Base-by-base conservation (phyloP, 148 eudicot genomes). In the Rhododendron simsii region DNA sequence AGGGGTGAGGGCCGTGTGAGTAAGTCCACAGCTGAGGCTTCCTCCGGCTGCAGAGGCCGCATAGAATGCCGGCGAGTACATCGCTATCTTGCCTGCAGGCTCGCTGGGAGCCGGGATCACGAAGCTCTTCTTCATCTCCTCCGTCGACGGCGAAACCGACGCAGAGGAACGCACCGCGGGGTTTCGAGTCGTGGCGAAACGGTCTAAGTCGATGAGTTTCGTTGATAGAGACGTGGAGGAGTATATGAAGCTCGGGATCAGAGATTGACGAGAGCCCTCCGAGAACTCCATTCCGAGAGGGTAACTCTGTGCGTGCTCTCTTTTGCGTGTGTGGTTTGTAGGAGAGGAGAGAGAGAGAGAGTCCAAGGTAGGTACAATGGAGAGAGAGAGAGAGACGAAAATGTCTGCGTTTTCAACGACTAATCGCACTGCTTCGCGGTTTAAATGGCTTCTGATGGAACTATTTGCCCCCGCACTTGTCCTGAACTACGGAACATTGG, bases 1-100 rank as follows among this genome's bases (percentile, higher is more conserved):
- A 39, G 90, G 90, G 76, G 90, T 89, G 73, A 76, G 71, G 15
- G 87, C 85, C 83, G 26, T 86, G 84, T 89, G 90, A 67, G 90
- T 89, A n/a, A 53, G 84, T 13, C 90, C 90, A 41, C 87, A 84
- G 55, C 83, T 2, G 16, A 89, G 45, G 18, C 81, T 51, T 16
- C 90, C 90, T 4, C 88, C 88, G n/a, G 51, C 71, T 10, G 88
- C 63, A 78, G 87, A 84, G 21, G 88, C 86, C 3, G 81, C 86
- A 78, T 89, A 89, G 83, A 55, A 89, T 23, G 37, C 45, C 28
- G 87, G 88, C 48, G 90, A 86, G 85, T 12, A 84, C 67, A 86
- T 18, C 51, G 44, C 78, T 16, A 89, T 86, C 33, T 83, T 88
- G 47, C 84, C 50, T 7, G 65, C 65, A 4, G 85, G 87, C 84